These are phyloP conservation scores for Pleurotus citrinopileatus DNA, from an alignment of 768 basidiomycete species.

Conservation along the genomic window DNA sequence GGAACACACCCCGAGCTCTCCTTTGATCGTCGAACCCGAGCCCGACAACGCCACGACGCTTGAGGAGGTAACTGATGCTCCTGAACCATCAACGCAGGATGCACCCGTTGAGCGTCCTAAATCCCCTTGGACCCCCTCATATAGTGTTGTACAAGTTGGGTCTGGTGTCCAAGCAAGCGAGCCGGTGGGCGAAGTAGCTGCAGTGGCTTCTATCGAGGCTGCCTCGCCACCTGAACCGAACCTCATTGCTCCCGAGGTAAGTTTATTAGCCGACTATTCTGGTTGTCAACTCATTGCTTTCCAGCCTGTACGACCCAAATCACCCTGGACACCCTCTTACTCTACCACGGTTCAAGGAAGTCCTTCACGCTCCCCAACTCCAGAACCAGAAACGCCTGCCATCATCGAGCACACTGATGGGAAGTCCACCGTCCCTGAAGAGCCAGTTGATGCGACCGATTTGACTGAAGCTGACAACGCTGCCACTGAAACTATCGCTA, in stretches of 20 bases:
- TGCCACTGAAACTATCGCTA: neutral
- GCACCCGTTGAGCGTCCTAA: conserved; percentile 39
- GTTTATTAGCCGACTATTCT: neutral
- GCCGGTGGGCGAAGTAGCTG: conserved; percentile 11
- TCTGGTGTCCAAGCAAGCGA: conserved; percentile 20
- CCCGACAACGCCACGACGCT: neutral
- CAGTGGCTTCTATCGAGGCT: conserved; percentile 3
- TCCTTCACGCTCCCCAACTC: conserved; percentile 14
- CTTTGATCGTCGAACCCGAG: neutral
- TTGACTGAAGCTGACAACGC: neutral
- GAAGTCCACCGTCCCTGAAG: neutral
- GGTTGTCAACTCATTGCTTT: neutral
- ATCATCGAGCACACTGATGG: neutral
- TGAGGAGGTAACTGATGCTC: neutral
- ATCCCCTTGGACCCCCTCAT: conserved; percentile 52
- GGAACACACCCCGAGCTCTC: neutral
- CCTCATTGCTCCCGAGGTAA: neutral
- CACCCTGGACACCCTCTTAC: conserved; percentile 38
- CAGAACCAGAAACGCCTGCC: neutral
- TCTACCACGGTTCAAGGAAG: conserved; percentile 32
- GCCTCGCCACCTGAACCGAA: neutral
- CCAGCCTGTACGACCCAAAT: conserved; percentile 18
- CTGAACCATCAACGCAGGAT: neutral
- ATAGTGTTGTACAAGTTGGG: conserved; percentile 44
- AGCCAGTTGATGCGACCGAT: neutral